Base-by-base conservation (phyloP, 805 yeast species). In the Yamadazyma nakazawae region DNA sequence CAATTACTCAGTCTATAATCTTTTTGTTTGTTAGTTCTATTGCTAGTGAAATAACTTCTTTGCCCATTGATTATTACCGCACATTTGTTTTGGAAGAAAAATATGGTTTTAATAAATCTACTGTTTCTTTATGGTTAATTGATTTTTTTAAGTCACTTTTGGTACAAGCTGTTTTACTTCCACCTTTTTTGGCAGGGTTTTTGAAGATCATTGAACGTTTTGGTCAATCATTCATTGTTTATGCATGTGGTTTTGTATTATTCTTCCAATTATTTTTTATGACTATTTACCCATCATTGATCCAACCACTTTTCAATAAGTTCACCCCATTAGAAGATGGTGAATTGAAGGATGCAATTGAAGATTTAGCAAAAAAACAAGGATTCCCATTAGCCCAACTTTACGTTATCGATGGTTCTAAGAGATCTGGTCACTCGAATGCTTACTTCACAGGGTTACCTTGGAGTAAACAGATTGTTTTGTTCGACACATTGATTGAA, bases 371-470 rank as follows among this genome's bases (percentile, higher is more conserved):
- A 16, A 62, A 72, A 13, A 68, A 76, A 45, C 85, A 88, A 61
- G 73, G 80, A 31, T 94, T 94, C 80, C 99, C 99, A 50, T 78
- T 92, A 61, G 80, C 84, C 47, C 82, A 89, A 60, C 72, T 94
- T 46, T 88, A 79, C 59, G 97, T 91, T 40, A 82, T 91, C 61
- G 99, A 94, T 64, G 97, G 98, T n/a, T 91, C 98, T 36, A 88
- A 86, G 62, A 85, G 98, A 73, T 88, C 97, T 0, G 81, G 95
- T 7, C 99, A 94, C 68, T 92, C 98, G 8, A 94, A 94, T 62
- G 99, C 99, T 37, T 92, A 89, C 66, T 94, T 94, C 63, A 80
- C 87, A 56, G 99, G 99, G 5, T 76, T 94, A 58, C 99, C 99
- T 35, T 92, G 97, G 92, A 84, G 89, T 48, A 94, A 94, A 69